Base-by-base conservation (phyloP, 169 alveolate species). In the Cardiosporidium cionae region DNA sequence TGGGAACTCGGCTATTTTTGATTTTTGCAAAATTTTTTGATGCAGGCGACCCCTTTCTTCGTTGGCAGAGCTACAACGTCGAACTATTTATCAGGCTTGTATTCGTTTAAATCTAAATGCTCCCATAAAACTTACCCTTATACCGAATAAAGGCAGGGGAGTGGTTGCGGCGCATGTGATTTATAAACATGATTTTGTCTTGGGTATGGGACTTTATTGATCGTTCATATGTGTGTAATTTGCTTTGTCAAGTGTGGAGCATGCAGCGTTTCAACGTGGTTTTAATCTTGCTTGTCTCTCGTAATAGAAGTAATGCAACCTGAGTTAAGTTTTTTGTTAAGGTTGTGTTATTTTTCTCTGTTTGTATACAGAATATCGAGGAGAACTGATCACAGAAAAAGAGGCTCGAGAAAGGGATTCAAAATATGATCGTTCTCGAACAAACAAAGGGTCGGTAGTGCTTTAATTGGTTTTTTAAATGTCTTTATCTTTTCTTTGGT, bases 161-260 rank as follows among this genome's bases (percentile, higher is more conserved):
- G 93, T 91, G 3, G 83, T 83, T 36, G 94, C 95, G 3, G 95
- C 94, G 7, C 80, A 87, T 36, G 76, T 74, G 53, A 83, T 91
- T 31, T 52, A 79, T 35, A 91, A 91, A 74, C 92, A 85, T 27
- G 95, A 91, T 37, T 91, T 90, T 72, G 81, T 90, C 32, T 74
- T 87, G 36, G 85, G 85, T 79, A n/a, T n/a, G n/a, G n/a, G n/a
- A n/a, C n/a, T n/a, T n/a, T n/a, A n/a, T n/a, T n/a, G n/a, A n/a
- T n/a, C n/a, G n/a, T n/a, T n/a, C n/a, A n/a, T n/a, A n/a, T n/a
- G n/a, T n/a, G n/a, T n/a, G n/a, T n/a, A n/a, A n/a, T n/a, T n/a
- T n/a, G n/a, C n/a, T n/a, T n/a, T n/a, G n/a, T n/a, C n/a, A n/a
- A n/a, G n/a, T n/a, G n/a, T n/a, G n/a, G n/a, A n/a, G n/a, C n/a